Base-by-base conservation (phyloP, 108 stramenopile species). In the Mayamaea pseudoterrestris region DNA sequence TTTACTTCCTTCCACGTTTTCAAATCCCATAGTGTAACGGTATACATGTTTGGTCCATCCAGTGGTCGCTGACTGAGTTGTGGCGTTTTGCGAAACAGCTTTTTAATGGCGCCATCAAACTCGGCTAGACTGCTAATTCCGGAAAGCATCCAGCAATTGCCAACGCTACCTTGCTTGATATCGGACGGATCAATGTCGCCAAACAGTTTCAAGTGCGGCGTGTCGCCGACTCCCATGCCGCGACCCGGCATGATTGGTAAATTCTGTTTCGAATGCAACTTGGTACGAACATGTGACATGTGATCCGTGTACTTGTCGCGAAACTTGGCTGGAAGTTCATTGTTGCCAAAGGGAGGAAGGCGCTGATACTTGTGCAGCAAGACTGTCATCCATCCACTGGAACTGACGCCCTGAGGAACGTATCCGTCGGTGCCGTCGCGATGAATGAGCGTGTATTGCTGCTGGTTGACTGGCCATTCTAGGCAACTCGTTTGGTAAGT, bases 31-130 rank as follows among this genome's bases (percentile, higher is more conserved):
- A 69, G 48, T 23, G 60, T 51, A 17, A 69, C 28, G 9, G 39
- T 62, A 23, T 62, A 62, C 56, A 51, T 52, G 26, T 69, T 61
- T 4, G 61, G 61, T 32, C 35, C 28, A 20, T 61, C 55, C 36
- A 57, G 14, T 9, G 68, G 68, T 31, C 40, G 35, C 36, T 58
- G 20, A 21, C 55, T 41, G 45, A 69, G 21, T 9, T 58, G 37
- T 30, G 44, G 51, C 3, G 68, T 69, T 40, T 69, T 69, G n/a
- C 61, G 50, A 43, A 61, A 69, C 13, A 60, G 23, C 2, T 44
- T 42, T 30, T 61, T 69, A 41, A 69, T 62, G 45, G 61, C 68
- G 29, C 68, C 68, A 49, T 69, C 68, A 21, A 69, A 69, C 54
- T 69, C 68, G 13, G 68, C 68, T 57, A 69, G 28, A 27, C 45